Evolutionary conservation across 1,284 basidiomycete species (phyloP).

Genomic region (Ustilago nuda): DNA sequence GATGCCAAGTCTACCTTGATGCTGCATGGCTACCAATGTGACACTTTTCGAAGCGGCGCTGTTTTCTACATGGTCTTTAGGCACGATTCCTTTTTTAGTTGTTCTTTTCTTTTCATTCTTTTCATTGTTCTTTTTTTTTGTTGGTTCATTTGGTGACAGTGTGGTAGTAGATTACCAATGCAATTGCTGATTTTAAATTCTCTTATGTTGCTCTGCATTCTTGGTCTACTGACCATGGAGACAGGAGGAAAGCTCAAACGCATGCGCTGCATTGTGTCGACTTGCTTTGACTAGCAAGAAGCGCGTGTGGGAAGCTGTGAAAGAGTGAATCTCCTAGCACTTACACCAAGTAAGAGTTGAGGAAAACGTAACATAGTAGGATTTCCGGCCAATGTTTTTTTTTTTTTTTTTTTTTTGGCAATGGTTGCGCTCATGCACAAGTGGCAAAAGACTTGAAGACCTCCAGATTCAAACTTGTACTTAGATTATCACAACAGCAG

Average conservation of each 20-base stretch:
- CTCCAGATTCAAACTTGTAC: no score
- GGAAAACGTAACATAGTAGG: no score
- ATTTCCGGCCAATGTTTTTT: no score
- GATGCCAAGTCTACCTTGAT: not conserved
- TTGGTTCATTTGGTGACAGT: conserved; percentile 11
- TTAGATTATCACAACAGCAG: no score
- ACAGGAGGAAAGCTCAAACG: not conserved
- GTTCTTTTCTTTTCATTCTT: conserved; percentile 4
- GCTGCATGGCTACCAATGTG: not conserved
- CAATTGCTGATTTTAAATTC: not conserved
- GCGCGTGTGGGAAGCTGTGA: not conserved
- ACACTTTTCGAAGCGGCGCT: not conserved
- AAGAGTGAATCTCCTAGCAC: not conserved
- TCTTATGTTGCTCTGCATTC: not conserved
- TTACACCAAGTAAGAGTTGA: not conserved
- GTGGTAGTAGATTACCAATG: conserved; percentile 17
- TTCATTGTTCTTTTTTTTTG: conserved; percentile 6
- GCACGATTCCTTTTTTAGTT: not conserved
- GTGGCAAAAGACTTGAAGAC: no score
- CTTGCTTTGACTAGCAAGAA: no score
- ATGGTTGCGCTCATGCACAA: no score
- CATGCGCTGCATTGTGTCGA: not conserved
- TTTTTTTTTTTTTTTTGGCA: no score
- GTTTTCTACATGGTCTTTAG: not conserved
- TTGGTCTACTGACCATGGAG: not conserved